These are phyloP conservation scores for Rhododendron griersonianum DNA, from an alignment of 148 eudicot species.

Conservation along the genomic window DNA sequence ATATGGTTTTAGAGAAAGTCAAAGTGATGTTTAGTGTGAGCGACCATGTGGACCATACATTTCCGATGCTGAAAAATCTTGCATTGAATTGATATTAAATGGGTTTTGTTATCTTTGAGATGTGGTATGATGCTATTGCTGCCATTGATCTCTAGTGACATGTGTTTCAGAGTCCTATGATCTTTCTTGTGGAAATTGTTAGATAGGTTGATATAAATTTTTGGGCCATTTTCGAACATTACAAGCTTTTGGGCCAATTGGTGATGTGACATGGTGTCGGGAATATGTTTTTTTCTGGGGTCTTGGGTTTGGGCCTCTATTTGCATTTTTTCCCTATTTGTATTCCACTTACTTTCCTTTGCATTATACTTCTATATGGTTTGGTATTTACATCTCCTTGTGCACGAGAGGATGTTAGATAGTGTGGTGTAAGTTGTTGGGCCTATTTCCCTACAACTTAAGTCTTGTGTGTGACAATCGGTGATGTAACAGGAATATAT, in stretches of 20 bases:
- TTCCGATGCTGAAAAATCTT: not conserved
- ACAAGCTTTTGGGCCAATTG: not conserved
- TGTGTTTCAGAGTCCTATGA: not conserved
- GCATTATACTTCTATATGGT: not conserved
- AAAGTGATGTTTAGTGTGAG: not conserved
- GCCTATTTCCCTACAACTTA: not conserved
- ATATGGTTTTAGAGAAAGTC: not conserved
- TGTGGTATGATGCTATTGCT: not conserved
- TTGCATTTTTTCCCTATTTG: not conserved
- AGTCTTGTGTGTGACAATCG: not conserved
- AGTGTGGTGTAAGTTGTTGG: not conserved
- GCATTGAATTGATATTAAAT: not conserved
- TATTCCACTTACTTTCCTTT: not conserved
- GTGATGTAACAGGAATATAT: slow-evolving; percentile 58
- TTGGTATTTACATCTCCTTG: not conserved
- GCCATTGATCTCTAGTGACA: not conserved
- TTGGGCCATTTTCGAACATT: not conserved
- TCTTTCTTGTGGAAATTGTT: not conserved
- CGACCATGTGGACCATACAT: not conserved
- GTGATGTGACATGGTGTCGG: not conserved
- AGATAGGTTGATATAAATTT: not conserved
- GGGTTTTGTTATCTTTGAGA: not conserved
- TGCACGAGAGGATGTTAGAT: not conserved
- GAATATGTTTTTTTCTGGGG: not conserved
- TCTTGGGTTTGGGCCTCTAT: not conserved